Evolutionary conservation across 2,329 filamentous ascomycete genomes (phyloP).

Genomic region (Colletotrichum tanaceti): DNA sequence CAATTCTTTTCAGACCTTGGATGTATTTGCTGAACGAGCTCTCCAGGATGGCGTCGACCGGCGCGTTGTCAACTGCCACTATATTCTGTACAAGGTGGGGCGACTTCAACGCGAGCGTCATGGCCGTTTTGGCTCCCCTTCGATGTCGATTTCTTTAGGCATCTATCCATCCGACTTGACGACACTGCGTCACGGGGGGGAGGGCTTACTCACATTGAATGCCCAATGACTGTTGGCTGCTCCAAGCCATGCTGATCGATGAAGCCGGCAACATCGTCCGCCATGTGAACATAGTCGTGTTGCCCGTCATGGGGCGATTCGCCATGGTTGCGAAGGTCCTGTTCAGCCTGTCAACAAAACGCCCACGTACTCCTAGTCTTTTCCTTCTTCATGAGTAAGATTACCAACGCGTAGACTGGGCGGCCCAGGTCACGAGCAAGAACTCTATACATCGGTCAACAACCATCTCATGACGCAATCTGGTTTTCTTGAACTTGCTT

Average conservation of each 20-base stretch:
- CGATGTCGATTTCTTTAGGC: background rate
- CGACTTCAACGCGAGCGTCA: constrained; percentile 81
- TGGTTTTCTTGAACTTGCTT: constrained; percentile 71
- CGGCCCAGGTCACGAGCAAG: constrained; percentile 84
- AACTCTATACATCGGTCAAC: constrained; percentile 63
- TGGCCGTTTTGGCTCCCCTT: constrained; percentile 91
- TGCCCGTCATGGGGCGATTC: constrained; percentile 81
- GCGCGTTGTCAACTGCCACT: constrained; percentile 91
- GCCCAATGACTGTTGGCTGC: constrained; percentile 83
- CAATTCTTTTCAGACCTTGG: constrained; percentile 84
- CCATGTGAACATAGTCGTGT: constrained; percentile 87
- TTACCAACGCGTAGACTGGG: constrained; percentile 83
- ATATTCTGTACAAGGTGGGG: constrained; percentile 76
- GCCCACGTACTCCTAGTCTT: constrained; percentile 25
- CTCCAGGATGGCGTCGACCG: constrained; percentile 80
- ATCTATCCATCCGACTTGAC: background rate
- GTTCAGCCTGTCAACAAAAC: constrained; percentile 33
- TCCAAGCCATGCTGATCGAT: constrained; percentile 77
- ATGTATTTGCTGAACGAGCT: constrained; percentile 84
- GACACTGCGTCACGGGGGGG: background rate
- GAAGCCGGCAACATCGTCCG: constrained; percentile 84
- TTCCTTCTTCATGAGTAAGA: constrained; percentile 44
- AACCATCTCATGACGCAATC: background rate
- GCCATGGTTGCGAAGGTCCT: constrained; percentile 95
- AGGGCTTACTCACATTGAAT: constrained; percentile 78